Conservation (phyloP, 805 yeast species). For the Lachancea sp. region DNA sequence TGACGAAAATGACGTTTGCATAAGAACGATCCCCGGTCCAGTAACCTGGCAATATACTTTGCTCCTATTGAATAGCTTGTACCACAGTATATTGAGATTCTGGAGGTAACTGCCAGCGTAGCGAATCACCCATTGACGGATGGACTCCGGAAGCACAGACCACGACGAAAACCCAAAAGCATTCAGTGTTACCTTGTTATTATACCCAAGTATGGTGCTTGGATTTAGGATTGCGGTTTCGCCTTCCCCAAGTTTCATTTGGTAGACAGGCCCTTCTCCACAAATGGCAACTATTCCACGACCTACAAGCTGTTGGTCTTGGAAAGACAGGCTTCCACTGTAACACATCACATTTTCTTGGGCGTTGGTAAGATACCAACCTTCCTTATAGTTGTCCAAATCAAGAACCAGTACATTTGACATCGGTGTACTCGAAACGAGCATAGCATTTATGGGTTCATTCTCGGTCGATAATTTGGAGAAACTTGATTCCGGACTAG, state of each 20-base stretch:
- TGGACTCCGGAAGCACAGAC: constrained; percentile 6
- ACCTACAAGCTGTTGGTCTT: constrained; percentile 18
- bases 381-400: constrained; percentile 18
- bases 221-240: constrained; percentile 25
- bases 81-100: constrained; percentile 12
- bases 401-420: constrained; percentile 24
- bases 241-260: constrained; percentile 18
- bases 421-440: constrained; percentile 26
- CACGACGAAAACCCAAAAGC: neutral
- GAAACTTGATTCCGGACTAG: constrained; percentile 8
- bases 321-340: constrained; percentile 21
- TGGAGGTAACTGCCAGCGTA: constrained; percentile 11
- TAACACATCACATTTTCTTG: constrained; percentile 19
- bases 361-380: constrained; percentile 22
- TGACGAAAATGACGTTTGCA: constrained; percentile 21
- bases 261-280: constrained; percentile 30
- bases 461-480: constrained; percentile 17
- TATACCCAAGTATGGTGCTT: constrained; percentile 19
- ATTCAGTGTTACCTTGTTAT: constrained; percentile 11
- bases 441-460: constrained; percentile 25
- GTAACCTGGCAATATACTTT: constrained; percentile 21
- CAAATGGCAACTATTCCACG: constrained; percentile 28
- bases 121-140: constrained; percentile 1
- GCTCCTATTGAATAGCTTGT: constrained; percentile 14
- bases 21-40: constrained; percentile 31